A percentile compares a stretch with the other conserved stretches of the same genome.
These are phyloP conservation scores for Dissophora ornata DNA, from an alignment of 192 early-diverging fungal species.

Conservation along the genomic window DNA sequence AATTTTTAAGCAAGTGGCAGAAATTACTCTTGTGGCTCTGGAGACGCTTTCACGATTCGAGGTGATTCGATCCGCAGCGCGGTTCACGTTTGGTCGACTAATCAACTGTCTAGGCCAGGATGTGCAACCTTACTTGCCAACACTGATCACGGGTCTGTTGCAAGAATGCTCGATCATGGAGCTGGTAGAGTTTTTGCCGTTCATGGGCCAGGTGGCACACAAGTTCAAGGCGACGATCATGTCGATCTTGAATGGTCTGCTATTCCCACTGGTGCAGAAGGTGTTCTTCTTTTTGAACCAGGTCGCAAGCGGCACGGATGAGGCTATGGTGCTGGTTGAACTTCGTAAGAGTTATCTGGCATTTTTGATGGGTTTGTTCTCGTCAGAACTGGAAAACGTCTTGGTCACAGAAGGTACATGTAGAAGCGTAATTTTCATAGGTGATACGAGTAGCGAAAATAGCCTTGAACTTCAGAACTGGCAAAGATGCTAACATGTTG, in stretches of 20 bases:
- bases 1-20: slow-evolving; percentile 85
- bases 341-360: slow-evolving; percentile 86
- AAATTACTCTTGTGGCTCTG: slow-evolving; percentile 77
- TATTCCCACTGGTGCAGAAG: slow-evolving; percentile 82
- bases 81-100: slow-evolving; percentile 87
- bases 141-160: slow-evolving; percentile 81
- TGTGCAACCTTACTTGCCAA: slow-evolving; percentile 82
- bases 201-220: slow-evolving; percentile 85
- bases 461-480: too few relatives aligned
- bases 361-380: slow-evolving; percentile 84
- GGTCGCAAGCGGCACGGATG: slow-evolving; percentile 88
- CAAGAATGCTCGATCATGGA: slow-evolving; percentile 81
- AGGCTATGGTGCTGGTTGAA: slow-evolving; percentile 78
- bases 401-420: slow-evolving; percentile 81
- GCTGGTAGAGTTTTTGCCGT: slow-evolving; percentile 86
- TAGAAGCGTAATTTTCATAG: too few relatives aligned
- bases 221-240: slow-evolving; percentile 88
- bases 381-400: slow-evolving; percentile 79
- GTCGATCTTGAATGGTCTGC: slow-evolving; percentile 77
- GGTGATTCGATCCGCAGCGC: slow-evolving; percentile 74
- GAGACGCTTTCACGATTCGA: slow-evolving; percentile 70
- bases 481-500: too few relatives aligned
- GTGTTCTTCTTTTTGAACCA: slow-evolving; percentile 89
- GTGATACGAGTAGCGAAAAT: too few relatives aligned
- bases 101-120: slow-evolving; percentile 88